Base-by-base conservation (phyloP, 768 basidiomycete species). In the Pisolithus albus region DNA sequence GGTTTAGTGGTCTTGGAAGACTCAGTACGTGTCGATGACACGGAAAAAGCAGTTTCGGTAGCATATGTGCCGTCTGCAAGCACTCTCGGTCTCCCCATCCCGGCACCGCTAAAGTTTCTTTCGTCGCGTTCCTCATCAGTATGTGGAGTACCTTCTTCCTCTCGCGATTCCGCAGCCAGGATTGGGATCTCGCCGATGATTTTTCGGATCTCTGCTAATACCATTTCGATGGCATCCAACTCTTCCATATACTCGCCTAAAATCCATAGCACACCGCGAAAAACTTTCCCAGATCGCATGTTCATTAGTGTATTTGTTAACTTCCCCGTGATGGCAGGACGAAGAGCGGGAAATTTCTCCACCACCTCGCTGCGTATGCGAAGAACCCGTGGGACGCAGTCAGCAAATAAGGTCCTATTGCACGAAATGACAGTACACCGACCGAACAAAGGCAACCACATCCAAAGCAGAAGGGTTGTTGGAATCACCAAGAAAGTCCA, bases 121-220 rank as follows among this genome's bases (percentile, higher is more conserved):
- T 67, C 62, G 1, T 61, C 64, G 9, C 69, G 70, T 21, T 78
- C 84, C 53, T 77, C 73, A 38, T 70, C 71, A 23, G 72, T 71
- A 36, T 77, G 76, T 7, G 68, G 73, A 11, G 74, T 77, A 8
- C 74, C 81, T 9, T 66, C 64, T 10, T 86, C 81, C 59, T 88
- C 90, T 51, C 76, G 80, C 68, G 91, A 89, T 70, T 96, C 93
- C 0, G 87, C 85, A 1, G 95, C 92, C 43, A 97, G 71, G 50
- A 99, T 97, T 5, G 96, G 96, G n/a, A 99, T 88, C 72, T 99
- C 96, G 13, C 96, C 95, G 34, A 99, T 70, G 13, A 91, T 85
- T 63, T 84, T 83, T 50, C 93, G 76, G 41, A 97, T 75, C 66
- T 91, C 88, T 44, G 74, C 73, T 77, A 96, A 83, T 2, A 84